Base-by-base conservation (phyloP, 441 rosid genomes). In the Brassica hybrid region DNA sequence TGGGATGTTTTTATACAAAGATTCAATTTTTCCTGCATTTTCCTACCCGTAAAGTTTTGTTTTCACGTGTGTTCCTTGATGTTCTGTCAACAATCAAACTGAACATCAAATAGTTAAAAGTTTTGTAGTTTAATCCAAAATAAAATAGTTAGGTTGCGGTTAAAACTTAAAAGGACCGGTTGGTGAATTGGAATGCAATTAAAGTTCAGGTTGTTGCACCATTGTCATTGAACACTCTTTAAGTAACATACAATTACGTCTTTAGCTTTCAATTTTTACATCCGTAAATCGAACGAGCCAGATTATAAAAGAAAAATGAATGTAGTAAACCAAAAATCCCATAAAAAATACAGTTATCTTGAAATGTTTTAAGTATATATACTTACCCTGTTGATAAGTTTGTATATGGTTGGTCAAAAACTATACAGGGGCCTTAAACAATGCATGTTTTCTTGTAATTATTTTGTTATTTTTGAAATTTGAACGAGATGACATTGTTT, bases 181-280 rank as follows among this genome's bases (percentile, higher is more conserved):
- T 2, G 58, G 72, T 74, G 72, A 41, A 74, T n/a, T n/a, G n/a
- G n/a, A 65, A 38, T 65, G 72, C 65, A 74, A 66, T 62, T 16
- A 74, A 74, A 66, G 72, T 7, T 66, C 32, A 56, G 45, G 45
- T 36, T 50, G 57, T 74, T 74, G 66, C 72, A 66, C 58, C 57
- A 65, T 54, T 74, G 21, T 36, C 65, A 16, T 48, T 54, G 64
- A 56, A 10, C 74, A 38, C 13, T 71, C 74, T 21, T 41, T 36
- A 74, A 54, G 64, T 65, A 34, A 73, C 54, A 9, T 64, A 36
- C 27, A 64, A 16, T 16, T 69, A 34, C 7, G 6, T 54, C 32
- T 3, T 17, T 32, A 17, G 36, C 21, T 10, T 56, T 54, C n/a
- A 0, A 10, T 3, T 0, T 30, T 7, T 62, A 3, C 45, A 32